Conservation (phyloP, 202 grass and related monocot species). For the Cymbopogon flexuosus region DNA sequence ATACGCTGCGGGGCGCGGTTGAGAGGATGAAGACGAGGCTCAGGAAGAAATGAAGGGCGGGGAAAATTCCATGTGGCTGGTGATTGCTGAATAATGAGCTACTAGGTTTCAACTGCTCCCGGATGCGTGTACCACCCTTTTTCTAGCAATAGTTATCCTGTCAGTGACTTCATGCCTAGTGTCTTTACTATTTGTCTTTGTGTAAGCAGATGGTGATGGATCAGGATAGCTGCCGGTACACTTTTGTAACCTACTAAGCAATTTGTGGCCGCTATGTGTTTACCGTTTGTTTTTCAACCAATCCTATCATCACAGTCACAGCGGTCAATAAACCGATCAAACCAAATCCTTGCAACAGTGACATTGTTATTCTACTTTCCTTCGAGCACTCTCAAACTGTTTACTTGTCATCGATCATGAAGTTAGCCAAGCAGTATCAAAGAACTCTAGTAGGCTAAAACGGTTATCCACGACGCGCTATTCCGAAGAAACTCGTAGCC, state of each 20-base stretch:
- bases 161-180: constrained; percentile 26
- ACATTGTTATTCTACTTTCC: not conserved
- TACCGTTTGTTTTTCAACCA: constrained; percentile 1
- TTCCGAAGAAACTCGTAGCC: constrained; percentile 17
- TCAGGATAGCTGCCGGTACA: constrained; percentile 8
- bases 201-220: constrained; percentile 7
- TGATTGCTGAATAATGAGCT: constrained; percentile 35
- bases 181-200: constrained; percentile 24
- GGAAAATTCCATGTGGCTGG: constrained; percentile 3
- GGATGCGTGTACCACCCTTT: constrained; percentile 8
- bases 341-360: not conserved
- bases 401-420: not conserved
- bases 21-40: constrained; percentile 87
- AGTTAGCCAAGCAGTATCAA: not conserved
- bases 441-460: not conserved
- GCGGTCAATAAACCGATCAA: not conserved
- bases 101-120: not conserved
- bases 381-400: not conserved
- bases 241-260: constrained; percentile 6
- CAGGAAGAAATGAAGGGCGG: constrained; percentile 42
- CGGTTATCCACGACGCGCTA: not conserved
- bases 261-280: constrained; percentile 5
- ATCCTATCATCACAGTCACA: not conserved
- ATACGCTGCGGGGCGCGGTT: constrained; percentile 62
- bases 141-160: constrained; percentile 21